Evolutionary conservation across 176 grass and related monocot genomes (phyloP).

Genomic region (Oryza punctata): DNA sequence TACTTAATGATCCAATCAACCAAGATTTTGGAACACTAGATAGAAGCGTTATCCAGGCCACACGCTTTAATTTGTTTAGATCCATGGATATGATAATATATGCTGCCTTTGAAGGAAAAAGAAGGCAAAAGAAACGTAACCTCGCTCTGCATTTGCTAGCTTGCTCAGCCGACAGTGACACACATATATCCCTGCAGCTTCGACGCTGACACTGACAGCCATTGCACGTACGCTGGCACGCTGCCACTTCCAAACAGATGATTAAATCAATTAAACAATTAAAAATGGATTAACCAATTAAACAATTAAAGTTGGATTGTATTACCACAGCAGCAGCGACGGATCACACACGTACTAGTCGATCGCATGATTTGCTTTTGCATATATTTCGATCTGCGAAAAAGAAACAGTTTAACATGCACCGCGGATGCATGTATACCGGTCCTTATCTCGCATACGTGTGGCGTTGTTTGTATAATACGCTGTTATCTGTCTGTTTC

Average conservation of each 20-base stretch:
- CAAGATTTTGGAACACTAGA: neutral
- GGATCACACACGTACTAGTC: neutral
- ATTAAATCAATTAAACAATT: neutral
- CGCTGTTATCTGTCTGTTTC: too few relatives aligned
- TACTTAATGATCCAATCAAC: too few relatives aligned
- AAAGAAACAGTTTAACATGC: neutral
- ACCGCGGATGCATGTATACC: neutral
- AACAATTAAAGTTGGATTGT: neutral
- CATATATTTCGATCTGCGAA: neutral
- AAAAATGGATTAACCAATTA: neutral
- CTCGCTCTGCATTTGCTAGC: conserved; percentile 17
- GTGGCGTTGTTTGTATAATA: conserved; percentile 17
- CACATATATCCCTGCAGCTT: neutral
- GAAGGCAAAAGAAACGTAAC: neutral
- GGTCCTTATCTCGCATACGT: conserved; percentile 30
- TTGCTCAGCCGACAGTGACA: conserved; percentile 28
- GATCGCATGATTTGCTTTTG: neutral
- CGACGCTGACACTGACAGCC: too few relatives aligned
- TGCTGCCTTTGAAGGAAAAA: neutral
- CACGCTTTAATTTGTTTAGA: neutral
- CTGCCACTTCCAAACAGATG: neutral
- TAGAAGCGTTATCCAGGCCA: neutral
- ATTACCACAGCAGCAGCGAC: neutral
- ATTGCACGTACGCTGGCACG: conserved; percentile 6
- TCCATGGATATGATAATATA: conserved; percentile 29